Base-by-base conservation (phyloP, 768 basidiomycete genomes). In the Collybia sordida region DNA sequence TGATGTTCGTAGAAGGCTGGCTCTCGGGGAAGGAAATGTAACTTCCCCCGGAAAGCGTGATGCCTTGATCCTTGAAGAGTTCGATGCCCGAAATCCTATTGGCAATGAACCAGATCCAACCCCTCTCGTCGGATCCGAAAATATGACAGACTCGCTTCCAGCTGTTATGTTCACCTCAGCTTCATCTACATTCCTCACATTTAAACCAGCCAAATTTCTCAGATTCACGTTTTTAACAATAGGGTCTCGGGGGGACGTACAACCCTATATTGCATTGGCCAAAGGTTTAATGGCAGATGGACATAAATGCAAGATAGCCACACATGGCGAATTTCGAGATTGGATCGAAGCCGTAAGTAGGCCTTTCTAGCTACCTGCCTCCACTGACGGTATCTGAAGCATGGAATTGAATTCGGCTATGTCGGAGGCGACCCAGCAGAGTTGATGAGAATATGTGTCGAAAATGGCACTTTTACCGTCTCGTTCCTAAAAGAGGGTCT, bases 371-470 rank as follows among this genome's bases (percentile, higher is more conserved):
- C 35, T 44, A 39, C 19, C 23, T 47, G 24, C 53, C 50, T 40
- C 15, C 34, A 14, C 36, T 57, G 31, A 53, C 21, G 44, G 28
- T 12, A 51, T 25, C 51, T 9, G 28, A 55, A 97, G 93, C 80
- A 98, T 63, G 93, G 93, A n/a, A 97, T 99, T 59, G 94, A 94
- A 62, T 98, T 89, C 65, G 88, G 88, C 9, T 88, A 81, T 56
- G 94, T 98, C 37, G 96, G 97, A 9, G 96, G 96, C 22, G 97
- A 98, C 67, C 96, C 96, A 8, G 95, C 97, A 1, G 96, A 98
- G 67, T 73, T 99, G 36, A 95, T 98, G 94, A 82, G 91, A 45
- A 93, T 99, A 55, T 98, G 95, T 65, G 88, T 98, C 27, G 96
- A 98, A 69, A 98, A 99, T 68, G 97, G 97, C 53, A 97, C 88